Conservation (phyloP, 805 yeast species). For the Zygotorulaspora chibaensis region DNA sequence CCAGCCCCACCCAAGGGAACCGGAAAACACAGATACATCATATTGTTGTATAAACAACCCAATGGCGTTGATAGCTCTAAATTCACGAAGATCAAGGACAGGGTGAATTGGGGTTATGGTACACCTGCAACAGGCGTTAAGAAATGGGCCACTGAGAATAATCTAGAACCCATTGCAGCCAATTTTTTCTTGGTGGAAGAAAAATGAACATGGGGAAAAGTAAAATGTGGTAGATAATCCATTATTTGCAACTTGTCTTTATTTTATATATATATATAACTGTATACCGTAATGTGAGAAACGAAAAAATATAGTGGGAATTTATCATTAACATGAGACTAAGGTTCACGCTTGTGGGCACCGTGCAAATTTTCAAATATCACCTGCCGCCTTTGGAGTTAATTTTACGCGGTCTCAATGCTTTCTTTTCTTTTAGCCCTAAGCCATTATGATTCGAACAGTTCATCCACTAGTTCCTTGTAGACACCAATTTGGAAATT, state of each 20-base stretch:
- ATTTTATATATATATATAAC: no score
- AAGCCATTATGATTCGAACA: constrained; percentile 14
- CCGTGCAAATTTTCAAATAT: no score
- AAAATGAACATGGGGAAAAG: constrained; percentile 10
- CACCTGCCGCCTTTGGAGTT: no score
- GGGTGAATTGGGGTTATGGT: constrained; percentile 74
- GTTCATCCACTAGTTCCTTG: constrained; percentile 30
- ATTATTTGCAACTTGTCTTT: no score
- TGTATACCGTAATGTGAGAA: no score
- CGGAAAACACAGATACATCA: constrained; percentile 83
- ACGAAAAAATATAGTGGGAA: no score
- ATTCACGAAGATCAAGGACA: constrained; percentile 24
- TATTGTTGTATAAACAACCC: constrained; percentile 66
- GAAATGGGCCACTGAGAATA: constrained; percentile 64
- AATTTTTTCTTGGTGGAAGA: constrained; percentile 85
- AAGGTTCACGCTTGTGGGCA: no score
- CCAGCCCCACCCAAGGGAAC: constrained; percentile 91
- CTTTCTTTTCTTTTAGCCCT: no score
- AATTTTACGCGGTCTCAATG: no score
- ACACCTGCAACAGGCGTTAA: constrained; percentile 71
- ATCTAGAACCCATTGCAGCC: constrained; percentile 63
- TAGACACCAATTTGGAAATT: constrained; percentile 38
- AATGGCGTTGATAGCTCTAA: constrained; percentile 20
- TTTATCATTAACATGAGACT: no score
- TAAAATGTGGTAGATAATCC: no score